A percentile compares a stretch with the other conserved stretches of the same genome.
Conservation (phyloP, 768 basidiomycete species). For the Candolleomyces efflorescens region DNA sequence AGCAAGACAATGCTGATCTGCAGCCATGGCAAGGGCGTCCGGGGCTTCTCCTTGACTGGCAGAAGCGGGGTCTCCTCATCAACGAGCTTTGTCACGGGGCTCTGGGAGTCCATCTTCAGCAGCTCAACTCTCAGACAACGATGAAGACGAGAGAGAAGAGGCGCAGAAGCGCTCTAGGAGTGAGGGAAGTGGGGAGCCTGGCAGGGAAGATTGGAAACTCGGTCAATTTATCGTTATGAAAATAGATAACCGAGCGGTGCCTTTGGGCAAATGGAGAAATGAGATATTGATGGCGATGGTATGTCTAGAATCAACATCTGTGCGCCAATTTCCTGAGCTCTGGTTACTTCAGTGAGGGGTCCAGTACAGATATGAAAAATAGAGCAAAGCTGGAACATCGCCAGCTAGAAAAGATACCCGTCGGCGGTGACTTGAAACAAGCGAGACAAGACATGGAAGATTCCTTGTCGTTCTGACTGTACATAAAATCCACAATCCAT, state of each 20-base stretch:
- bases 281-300: not conserved
- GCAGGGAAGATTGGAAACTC: not conserved
- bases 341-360: no score
- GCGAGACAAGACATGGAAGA: no score
- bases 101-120: constrained; percentile 11
- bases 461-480: no score
- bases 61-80: constrained; percentile 37
- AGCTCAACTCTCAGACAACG: not conserved
- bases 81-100: constrained; percentile 3
- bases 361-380: no score
- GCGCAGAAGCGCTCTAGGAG: constrained; percentile 8
- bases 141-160: not conserved
- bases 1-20: constrained; percentile 38
- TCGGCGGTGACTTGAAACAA: no score
- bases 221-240: constrained; percentile 2
- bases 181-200: constrained; percentile 17
- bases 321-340: no score
- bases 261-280: no score
- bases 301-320: no score
- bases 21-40: constrained; percentile 47
- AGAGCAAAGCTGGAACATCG: no score
- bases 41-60: constrained; percentile 13
- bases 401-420: no score
- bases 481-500: no score
- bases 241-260: not conserved